Evolutionary conservation across 1,139 yeast genomes (phyloP), one percentile per base, ranked within the genome.

Genomic region (Citeromyces hawaiiensis): DNA sequence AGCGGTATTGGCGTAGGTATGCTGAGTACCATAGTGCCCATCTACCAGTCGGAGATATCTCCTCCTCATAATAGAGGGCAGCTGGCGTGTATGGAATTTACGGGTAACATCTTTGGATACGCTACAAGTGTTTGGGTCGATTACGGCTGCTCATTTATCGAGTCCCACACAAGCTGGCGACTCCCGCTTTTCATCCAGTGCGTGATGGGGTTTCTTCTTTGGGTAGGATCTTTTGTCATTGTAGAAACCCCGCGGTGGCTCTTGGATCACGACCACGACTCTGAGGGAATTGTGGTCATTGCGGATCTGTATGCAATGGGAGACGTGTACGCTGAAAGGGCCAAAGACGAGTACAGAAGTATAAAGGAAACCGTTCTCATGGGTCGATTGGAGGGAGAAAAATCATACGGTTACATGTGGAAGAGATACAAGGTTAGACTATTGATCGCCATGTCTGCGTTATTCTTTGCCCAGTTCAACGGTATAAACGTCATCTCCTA

Each of bases 191-290:
- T 74, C 30, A 62, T 86, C 29, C 96, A 87, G 57, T 76, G 86
- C 45, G 53, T 81, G 6, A 77, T 87, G 60, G 96, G 96, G 0
- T 47, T 68, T 6, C 60, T 81, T 16, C 64, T 87, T 35, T 78
- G 72, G 46, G 51, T 71, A 10, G 96, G 97, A 3, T 71, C 93
- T 1, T 78, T 75, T 47, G 60, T 83, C 21, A 80, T 87, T 44
- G 91, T 83, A 4, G 95, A 86, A 53, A 80, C 93, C 13, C 96
- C 96, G 9, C 68, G 95, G 51, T 86, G 95, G 95, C 64, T 86
- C 42, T 64, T 87, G 42, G 93, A 85, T 54, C 83, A 83, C 53
- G 91, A 87, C 54, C 85, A 80, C 53, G 95, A 87, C 55, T 77
- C 81, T 17, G 96, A 87, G 57, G 96, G 96, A 1, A 70, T 83